phyloP scores from a whole-genome alignment of 192 early-diverging fungal genomes.

The Fimicolochytrium jonesii region DNA sequence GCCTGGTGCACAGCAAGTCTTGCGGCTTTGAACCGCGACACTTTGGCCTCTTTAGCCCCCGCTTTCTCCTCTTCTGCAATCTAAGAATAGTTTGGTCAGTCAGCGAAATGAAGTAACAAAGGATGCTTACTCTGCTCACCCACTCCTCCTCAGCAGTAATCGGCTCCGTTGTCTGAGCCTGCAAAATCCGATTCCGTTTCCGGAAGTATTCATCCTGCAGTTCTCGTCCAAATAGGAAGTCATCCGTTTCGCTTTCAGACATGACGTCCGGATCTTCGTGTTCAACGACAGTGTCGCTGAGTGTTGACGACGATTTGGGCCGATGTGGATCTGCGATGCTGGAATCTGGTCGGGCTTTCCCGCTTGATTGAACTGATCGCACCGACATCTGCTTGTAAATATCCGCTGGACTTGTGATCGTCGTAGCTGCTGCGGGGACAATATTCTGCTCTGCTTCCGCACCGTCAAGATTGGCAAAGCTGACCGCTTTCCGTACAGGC shows the following conservation, averaged over 20 bases:
- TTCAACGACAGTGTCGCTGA: constrained; percentile 18
- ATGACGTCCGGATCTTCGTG: constrained; percentile 11
- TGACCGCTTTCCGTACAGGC: constrained; percentile 24
- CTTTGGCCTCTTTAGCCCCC: background rate
- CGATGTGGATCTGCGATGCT: constrained; percentile 18
- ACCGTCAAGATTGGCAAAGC: background rate
- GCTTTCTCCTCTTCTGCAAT: constrained; percentile 7
- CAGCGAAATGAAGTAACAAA: background rate
- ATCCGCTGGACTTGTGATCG: constrained; percentile 31
- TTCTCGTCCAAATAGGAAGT: constrained; percentile 39
- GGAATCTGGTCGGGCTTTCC: background rate
- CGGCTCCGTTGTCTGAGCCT: constrained; percentile 16
- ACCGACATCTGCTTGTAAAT: constrained; percentile 35
- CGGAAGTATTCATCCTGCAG: constrained; percentile 30
- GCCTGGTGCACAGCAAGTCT: constrained; percentile 3
- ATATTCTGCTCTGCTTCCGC: background rate
- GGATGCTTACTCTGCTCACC: background rate
- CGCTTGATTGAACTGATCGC: background rate
- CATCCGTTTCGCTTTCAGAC: constrained; percentile 31
- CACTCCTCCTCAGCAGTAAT: constrained; percentile 10
- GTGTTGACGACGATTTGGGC: background rate
- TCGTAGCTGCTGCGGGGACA: background rate
- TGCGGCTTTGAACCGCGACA: constrained; percentile 19
- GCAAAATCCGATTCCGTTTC: constrained; percentile 20
- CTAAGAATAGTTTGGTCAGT: too few relatives aligned